These are phyloP conservation scores for Cronartium ribicola DNA, from an alignment of 1,284 basidiomycete species.

Conservation along the genomic window DNA sequence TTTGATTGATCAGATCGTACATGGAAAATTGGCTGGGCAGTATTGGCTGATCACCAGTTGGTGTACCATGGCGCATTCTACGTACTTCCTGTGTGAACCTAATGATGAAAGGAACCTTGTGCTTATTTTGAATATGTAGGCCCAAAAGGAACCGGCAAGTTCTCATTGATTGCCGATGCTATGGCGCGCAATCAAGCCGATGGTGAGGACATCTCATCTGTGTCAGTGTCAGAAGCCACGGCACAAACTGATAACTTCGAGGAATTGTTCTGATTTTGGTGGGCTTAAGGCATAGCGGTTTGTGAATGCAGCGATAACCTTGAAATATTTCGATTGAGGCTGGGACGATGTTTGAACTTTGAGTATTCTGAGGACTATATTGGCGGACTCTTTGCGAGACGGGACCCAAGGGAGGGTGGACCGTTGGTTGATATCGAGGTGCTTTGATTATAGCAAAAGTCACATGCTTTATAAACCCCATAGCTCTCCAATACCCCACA, in stretches of 20 bases:
- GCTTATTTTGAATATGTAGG: slow-evolving; percentile 7
- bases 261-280: not conserved
- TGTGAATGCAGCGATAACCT: slow-evolving; percentile 42
- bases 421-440: slow-evolving; percentile 42
- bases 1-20: slow-evolving; percentile 38
- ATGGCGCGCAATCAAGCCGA: slow-evolving; percentile 39
- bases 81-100: not conserved
- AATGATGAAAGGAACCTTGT: not conserved
- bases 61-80: not conserved
- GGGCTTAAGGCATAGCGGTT: slow-evolving; percentile 28
- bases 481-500: not conserved
- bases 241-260: too few species aligned
- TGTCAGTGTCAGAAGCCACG: too few species aligned
- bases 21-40: slow-evolving; percentile 35
- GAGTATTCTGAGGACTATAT: slow-evolving; percentile 42
- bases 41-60: slow-evolving; percentile 41
- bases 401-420: slow-evolving; percentile 38
- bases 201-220: not conserved
- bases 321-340: slow-evolving; percentile 32
- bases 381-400: slow-evolving; percentile 33
- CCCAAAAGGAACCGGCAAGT: slow-evolving; percentile 40
- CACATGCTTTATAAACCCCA: not conserved
- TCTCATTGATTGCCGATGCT: slow-evolving; percentile 39
- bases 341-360: slow-evolving; percentile 40
- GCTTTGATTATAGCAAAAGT: not conserved